These are phyloP conservation scores for Cephaloascus fragrans DNA, from an alignment of 805 yeast species.

Conservation along the genomic window DNA sequence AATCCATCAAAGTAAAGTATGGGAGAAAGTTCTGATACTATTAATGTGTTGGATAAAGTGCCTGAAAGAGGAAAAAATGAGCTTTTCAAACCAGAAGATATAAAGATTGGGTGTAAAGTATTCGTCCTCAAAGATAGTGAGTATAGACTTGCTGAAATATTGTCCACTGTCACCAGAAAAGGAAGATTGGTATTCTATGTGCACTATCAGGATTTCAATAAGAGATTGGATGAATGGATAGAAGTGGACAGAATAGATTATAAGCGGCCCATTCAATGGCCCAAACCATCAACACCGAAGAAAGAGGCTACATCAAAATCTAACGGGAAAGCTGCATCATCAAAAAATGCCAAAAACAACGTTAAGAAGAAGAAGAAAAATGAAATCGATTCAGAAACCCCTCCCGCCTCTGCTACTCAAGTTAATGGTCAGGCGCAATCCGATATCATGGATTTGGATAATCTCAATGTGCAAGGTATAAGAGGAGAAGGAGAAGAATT, in stretches of 20 bases:
- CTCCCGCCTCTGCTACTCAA: constrained; percentile 9
- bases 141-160: constrained; percentile 72
- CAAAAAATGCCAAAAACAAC: constrained; percentile 7
- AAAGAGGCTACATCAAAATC: constrained; percentile 27
- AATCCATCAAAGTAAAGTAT: no score
- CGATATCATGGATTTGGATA: constrained; percentile 78
- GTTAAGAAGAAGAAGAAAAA: constrained; percentile 25
- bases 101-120: constrained; percentile 72
- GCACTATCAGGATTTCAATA: constrained; percentile 90
- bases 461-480: constrained; percentile 74
- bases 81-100: constrained; percentile 32
- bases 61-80: constrained; percentile 16
- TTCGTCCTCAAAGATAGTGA: constrained; percentile 76
- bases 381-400: constrained; percentile 17
- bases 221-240: constrained; percentile 95
- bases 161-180: constrained; percentile 66
- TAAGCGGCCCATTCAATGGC: constrained; percentile 59
- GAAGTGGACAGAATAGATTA: constrained; percentile 61
- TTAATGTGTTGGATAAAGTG: background rate
- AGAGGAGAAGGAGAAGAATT: constrained; percentile 58
- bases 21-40: background rate
- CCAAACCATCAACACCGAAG: constrained; percentile 46
- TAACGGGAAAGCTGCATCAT: constrained; percentile 16
- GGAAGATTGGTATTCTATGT: constrained; percentile 80
- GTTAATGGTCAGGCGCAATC: constrained; percentile 7